phyloP scores from a whole-genome alignment of 768 basidiomycete genomes.

The Collybiopsis confluens region DNA sequence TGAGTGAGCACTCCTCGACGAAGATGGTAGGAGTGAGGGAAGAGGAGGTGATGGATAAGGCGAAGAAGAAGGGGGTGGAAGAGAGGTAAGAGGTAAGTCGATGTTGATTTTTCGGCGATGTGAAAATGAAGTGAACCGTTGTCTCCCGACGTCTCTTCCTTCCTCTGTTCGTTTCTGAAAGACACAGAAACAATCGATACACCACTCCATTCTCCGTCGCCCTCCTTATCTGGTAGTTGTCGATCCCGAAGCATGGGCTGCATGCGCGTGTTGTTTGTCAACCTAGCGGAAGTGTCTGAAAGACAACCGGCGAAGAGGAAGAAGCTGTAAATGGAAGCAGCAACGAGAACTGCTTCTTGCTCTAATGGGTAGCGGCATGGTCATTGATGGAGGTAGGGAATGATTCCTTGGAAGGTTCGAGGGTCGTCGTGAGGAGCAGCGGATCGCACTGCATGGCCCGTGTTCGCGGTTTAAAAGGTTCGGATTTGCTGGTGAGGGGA shows the following conservation, averaged over 20 bases:
- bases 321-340: too few relatives aligned
- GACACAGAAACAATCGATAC: constrained; percentile 45
- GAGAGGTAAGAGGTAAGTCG: too few relatives aligned
- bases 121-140: not conserved
- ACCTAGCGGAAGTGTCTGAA: too few relatives aligned
- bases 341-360: too few relatives aligned
- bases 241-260: constrained; percentile 38
- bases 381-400: too few relatives aligned
- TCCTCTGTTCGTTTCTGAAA: not conserved
- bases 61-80: too few relatives aligned
- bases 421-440: too few relatives aligned
- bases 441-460: not conserved
- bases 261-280: constrained; percentile 21
- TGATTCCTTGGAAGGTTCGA: too few relatives aligned
- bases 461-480: not conserved
- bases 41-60: too few relatives aligned
- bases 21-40: constrained; percentile 16
- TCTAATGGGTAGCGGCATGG: too few relatives aligned
- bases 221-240: constrained; percentile 38
- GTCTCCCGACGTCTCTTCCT: too few relatives aligned
- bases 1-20: constrained; percentile 31
- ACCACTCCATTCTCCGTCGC: constrained; percentile 61
- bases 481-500: not conserved
- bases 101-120: not conserved
- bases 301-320: too few relatives aligned